phyloP scores from a whole-genome alignment of 805 yeast genomes.

The Cyberlindnera saturnus region DNA sequence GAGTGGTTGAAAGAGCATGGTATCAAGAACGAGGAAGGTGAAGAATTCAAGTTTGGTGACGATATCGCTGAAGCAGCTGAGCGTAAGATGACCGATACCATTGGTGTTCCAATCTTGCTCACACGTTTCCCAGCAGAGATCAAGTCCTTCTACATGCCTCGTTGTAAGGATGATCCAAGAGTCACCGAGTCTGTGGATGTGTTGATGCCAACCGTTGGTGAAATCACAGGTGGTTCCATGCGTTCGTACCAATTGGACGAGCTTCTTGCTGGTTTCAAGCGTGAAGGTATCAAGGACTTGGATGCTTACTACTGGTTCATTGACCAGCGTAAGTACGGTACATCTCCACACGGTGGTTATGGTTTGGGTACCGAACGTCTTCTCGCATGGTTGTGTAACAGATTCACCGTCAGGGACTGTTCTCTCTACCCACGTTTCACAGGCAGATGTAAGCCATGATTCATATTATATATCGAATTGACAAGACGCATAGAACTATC shows the following conservation, averaged over 20 bases:
- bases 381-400: slow-evolving; percentile 95
- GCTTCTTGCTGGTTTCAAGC: slow-evolving; percentile 81
- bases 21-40: slow-evolving; percentile 91
- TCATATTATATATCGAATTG: background rate
- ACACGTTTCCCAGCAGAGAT: slow-evolving; percentile 95
- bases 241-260: slow-evolving; percentile 82
- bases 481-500: background rate
- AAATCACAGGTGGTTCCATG: slow-evolving; percentile 98
- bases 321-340: slow-evolving; percentile 94
- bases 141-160: slow-evolving; percentile 97
- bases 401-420: slow-evolving; percentile 98
- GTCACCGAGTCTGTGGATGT: slow-evolving; percentile 99
- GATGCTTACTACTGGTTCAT: slow-evolving; percentile 91
- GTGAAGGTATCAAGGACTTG: slow-evolving; percentile 75
- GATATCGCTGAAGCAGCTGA: slow-evolving; percentile 99
- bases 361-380: slow-evolving; percentile 98
- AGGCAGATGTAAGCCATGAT: slow-evolving; percentile 93
- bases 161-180: slow-evolving; percentile 81
- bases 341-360: slow-evolving; percentile 98
- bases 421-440: slow-evolving; percentile 95
- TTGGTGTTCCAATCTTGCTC: slow-evolving; percentile 87
- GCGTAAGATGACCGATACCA: slow-evolving; percentile 94
- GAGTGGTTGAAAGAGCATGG: slow-evolving; percentile 96
- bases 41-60: slow-evolving; percentile 91
- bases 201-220: slow-evolving; percentile 98